A percentile compares a stretch with the other conserved stretches of the same genome.
phyloP scores from a whole-genome alignment of 2,329 filamentous ascomycete species.

The Hymenoscyphus occultus region DNA sequence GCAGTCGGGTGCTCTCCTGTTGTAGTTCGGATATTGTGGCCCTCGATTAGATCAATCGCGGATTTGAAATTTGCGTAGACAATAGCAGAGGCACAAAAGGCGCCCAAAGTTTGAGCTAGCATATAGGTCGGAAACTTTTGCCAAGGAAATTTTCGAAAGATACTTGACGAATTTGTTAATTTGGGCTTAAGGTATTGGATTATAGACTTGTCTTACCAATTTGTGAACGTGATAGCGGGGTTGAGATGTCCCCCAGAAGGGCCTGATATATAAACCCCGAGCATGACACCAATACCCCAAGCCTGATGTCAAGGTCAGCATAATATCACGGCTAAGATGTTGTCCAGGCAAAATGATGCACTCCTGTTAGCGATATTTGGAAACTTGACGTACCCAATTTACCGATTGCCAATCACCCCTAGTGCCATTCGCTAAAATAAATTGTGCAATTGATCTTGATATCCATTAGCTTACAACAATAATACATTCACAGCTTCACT shows the following conservation, averaged over 20 bases:
- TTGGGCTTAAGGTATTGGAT: not conserved
- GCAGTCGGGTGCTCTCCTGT: constrained; percentile 49
- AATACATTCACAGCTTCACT: not conserved
- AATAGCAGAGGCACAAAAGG: constrained; percentile 58
- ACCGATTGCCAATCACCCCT: constrained; percentile 34
- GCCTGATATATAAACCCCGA: constrained; percentile 62
- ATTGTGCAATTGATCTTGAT: constrained; percentile 58
- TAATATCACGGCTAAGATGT: not conserved
- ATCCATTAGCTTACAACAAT: constrained; percentile 9
- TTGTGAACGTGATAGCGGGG: constrained; percentile 67
- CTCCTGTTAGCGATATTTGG: not conserved
- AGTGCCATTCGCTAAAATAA: constrained; percentile 45
- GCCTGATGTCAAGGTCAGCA: not conserved
- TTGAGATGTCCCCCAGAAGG: constrained; percentile 68
- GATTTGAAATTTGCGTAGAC: constrained; percentile 56
- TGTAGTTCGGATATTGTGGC: constrained; percentile 61
- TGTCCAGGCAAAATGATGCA: not conserved
- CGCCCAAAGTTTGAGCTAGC: constrained; percentile 63
- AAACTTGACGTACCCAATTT: constrained; percentile 27
- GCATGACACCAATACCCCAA: constrained; percentile 60
- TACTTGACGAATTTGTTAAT: constrained; percentile 23
- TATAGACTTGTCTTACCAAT: constrained; percentile 44
- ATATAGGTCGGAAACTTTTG: constrained; percentile 65
- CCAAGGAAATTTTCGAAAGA: constrained; percentile 68
- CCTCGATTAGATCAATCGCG: constrained; percentile 66